Evolutionary conservation across 1,284 basidiomycete species (phyloP).

Genomic region (Mycena citricolor): DNA sequence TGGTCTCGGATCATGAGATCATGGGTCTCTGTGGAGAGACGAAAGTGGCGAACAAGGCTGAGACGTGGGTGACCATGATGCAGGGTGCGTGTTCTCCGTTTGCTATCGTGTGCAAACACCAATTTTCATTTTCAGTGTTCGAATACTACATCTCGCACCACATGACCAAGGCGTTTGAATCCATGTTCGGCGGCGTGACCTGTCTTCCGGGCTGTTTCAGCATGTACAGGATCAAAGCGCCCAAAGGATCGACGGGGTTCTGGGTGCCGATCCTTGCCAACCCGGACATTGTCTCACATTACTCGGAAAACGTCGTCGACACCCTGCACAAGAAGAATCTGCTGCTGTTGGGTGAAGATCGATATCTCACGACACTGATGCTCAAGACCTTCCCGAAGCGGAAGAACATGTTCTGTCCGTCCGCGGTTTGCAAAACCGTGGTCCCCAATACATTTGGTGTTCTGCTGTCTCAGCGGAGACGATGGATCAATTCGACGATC

Average conservation of each 20-base stretch:
- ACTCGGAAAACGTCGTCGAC: conserved; percentile 97
- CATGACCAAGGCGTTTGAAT: conserved; percentile 98
- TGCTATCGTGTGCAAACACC: conserved; percentile 19
- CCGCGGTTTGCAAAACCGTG: conserved; percentile 97
- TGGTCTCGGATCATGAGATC: conserved; percentile 95
- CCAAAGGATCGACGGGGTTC: conserved; percentile 89
- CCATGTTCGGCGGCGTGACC: conserved; percentile 99
- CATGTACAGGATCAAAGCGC: conserved; percentile 99
- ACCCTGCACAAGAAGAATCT: conserved; percentile 99
- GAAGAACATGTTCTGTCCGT: conserved; percentile 98
- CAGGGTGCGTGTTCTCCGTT: conserved; percentile 66
- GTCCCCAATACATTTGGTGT: conserved; percentile 96
- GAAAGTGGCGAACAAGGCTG: conserved; percentile 97
- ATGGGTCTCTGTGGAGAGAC: conserved; percentile 99
- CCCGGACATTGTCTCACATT: conserved; percentile 96
- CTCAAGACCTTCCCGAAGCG: conserved; percentile 98
- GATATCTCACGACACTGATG: conserved; percentile 94
- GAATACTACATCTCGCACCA: conserved; percentile 99
- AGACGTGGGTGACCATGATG: conserved; percentile 98
- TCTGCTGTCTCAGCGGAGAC: conserved; percentile 92
- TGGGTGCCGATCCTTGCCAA: conserved; percentile 99
- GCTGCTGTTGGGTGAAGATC: conserved; percentile 96
- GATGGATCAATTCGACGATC: conserved; percentile 99
- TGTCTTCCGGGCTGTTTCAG: conserved; percentile 99
- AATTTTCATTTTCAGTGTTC: conserved; percentile 71